phyloP scores from a whole-genome alignment of 164 flowering plant genomes.

The Umbilicus rupestris region DNA sequence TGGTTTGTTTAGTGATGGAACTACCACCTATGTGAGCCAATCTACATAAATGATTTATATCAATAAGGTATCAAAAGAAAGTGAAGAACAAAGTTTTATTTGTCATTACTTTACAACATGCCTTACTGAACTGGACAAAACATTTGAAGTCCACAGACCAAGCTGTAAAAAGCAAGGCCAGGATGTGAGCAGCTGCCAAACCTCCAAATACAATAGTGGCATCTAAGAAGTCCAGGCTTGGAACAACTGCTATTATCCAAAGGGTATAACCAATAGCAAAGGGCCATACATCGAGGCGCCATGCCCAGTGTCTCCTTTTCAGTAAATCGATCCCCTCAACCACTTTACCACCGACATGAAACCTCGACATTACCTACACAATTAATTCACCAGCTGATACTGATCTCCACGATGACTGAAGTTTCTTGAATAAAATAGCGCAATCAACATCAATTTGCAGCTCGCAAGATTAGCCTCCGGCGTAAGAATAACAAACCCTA shows the following conservation, averaged over 20 bases:
- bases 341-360: constrained; percentile 73
- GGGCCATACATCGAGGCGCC: constrained; percentile 85
- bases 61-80: too few species aligned
- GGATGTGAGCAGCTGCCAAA: constrained; percentile 40
- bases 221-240: constrained; percentile 59
- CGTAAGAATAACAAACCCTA: too few species aligned
- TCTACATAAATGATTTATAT: not conserved
- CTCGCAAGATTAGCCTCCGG: too few species aligned
- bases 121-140: constrained; percentile 69
- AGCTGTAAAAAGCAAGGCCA: constrained; percentile 73
- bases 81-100: not conserved
- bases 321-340: constrained; percentile 68
- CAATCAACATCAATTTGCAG: too few species aligned
- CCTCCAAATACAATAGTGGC: constrained; percentile 65
- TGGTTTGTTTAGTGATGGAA: not conserved
- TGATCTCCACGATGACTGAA: not conserved
- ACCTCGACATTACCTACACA: constrained; percentile 41
- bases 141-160: constrained; percentile 94
- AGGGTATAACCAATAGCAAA: constrained; percentile 50
- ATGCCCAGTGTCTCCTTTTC: constrained; percentile 52
- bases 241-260: constrained; percentile 45
- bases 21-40: not conserved
- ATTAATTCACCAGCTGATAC: not conserved
- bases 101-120: constrained; percentile 9
- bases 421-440: too few species aligned